These are phyloP conservation scores for Monilinia fructicola DNA, from an alignment of 2,329 filamentous ascomycete species.

Conservation along the genomic window DNA sequence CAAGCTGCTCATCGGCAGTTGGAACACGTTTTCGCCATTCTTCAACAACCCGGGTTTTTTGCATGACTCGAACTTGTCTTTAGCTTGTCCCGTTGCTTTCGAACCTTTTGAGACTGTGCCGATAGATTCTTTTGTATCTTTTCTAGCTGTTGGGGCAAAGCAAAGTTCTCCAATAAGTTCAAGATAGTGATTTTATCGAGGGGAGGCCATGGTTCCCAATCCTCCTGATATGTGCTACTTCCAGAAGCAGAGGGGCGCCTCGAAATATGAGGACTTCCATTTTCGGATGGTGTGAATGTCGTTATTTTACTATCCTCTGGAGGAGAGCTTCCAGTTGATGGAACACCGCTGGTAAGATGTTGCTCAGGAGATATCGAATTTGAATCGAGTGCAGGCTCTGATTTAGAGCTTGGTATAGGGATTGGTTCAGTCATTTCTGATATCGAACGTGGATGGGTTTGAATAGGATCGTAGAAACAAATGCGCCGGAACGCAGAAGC, in stretches of 20 bases:
- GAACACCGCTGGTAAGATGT: constrained; percentile 25
- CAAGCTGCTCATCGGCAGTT: constrained; percentile 86
- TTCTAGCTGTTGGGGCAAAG: constrained; percentile 85
- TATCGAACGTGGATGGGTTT: constrained; percentile 42
- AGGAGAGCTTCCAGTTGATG: constrained; percentile 50
- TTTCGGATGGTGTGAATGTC: constrained; percentile 47
- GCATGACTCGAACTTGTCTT: constrained; percentile 74
- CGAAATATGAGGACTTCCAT: constrained; percentile 62
- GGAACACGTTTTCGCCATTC: constrained; percentile 88
- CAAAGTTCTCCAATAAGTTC: constrained; percentile 91
- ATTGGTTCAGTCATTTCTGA: constrained; percentile 49
- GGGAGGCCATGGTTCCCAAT: constrained; percentile 83
- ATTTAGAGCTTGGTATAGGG: constrained; percentile 40
- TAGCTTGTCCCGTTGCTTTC: constrained; percentile 76
- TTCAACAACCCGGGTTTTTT: constrained; percentile 85
- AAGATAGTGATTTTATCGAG: constrained; percentile 88
- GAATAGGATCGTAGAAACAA: constrained; percentile 45
- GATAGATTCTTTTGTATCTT: constrained; percentile 82
- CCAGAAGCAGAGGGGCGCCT: constrained; percentile 80
- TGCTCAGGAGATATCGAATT: constrained; percentile 33
- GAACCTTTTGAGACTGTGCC: constrained; percentile 80
- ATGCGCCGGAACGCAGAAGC: constrained; percentile 45
- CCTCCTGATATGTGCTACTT: constrained; percentile 81
- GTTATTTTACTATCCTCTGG: constrained; percentile 52
- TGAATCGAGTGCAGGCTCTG: constrained; percentile 29